phyloP scores from a whole-genome alignment of 805 yeast genomes.

The Lipomyces yamadae region DNA sequence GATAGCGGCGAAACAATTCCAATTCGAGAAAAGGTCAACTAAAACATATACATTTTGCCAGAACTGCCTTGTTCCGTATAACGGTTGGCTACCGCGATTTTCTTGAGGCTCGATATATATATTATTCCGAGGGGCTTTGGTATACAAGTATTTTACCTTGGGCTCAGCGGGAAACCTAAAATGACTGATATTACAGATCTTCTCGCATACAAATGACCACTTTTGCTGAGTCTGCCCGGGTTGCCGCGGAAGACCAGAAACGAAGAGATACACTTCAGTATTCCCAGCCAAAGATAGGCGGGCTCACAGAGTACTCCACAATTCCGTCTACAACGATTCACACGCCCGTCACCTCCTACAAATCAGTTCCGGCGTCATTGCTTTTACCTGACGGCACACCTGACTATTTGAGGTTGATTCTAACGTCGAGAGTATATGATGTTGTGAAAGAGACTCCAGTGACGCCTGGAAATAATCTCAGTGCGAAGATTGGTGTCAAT shows the following conservation, averaged over 20 bases:
- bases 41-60: too few relatives aligned
- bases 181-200: not conserved
- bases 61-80: not conserved
- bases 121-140: not conserved
- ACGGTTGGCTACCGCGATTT: not conserved
- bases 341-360: slow-evolving; percentile 13
- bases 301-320: slow-evolving; percentile 27
- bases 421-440: slow-evolving; percentile 93
- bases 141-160: not conserved
- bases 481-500: slow-evolving; percentile 74
- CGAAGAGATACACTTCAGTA: slow-evolving; percentile 17
- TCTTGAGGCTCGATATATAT: not conserved
- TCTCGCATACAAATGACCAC: slow-evolving; percentile 2
- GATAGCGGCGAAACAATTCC: not conserved
- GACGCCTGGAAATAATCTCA: slow-evolving; percentile 71
- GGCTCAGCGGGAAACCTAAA: not conserved
- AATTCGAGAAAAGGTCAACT: too few relatives aligned
- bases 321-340: slow-evolving; percentile 3
- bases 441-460: slow-evolving; percentile 91
- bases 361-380: slow-evolving; percentile 31
- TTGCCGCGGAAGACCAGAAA: slow-evolving; percentile 9
- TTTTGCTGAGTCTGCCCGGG: not conserved
- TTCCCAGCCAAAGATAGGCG: slow-evolving; percentile 18
- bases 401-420: slow-evolving; percentile 88
- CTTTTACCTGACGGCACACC: slow-evolving; percentile 61